Base-by-base conservation (phyloP, 2,329 filamentous ascomycete species). In the Pseudohalonectria lignicola region DNA sequence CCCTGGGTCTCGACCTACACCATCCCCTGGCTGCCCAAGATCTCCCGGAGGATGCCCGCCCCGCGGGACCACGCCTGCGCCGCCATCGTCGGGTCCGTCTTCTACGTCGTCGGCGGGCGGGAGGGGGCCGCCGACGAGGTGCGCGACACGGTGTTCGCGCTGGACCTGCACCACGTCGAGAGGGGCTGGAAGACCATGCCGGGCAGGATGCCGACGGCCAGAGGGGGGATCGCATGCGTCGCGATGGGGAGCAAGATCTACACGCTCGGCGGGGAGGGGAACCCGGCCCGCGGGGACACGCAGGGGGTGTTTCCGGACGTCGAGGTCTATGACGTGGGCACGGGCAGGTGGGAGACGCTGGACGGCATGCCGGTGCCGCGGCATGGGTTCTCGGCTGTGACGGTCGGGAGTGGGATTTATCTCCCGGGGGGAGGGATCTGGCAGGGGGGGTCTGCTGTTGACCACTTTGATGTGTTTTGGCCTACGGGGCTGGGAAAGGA, bases 81-180 rank as follows among this genome's bases (percentile, higher is more conserved):
- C 8, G 36, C 36, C 18, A 21, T 26, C 30, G 13, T 59, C 15
- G 50, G 46, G 1, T 40, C 43, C 3, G 51, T 37, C 3, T 51
- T 64, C 10, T 63, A 59, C 40, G 49, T 64, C 1, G 31, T 60
- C 0, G 59, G 59, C 1, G 59, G 60, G 1, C 48, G 59, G 1
- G 41, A 46, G 2, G 44, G 47, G 2, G 54, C 54, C 0, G 50
- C 54, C 12, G 35, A 43, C 20, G 57, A 60, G 29, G 47, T 53
- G 17, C 47, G 47, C 10, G 54, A 58, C 23, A 62, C 54, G 0
- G 59, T 60, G 0, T 63, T 55, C 34, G 39, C 47, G 0, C 48
- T 62, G 1, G 50, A 61, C 21, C 45, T 64, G 0, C 41, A 42
- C 1, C 26, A 54, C 16, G 31, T 47, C 4, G 34, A 39, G 12